A percentile compares a stretch with the other conserved stretches of the same genome.
Conservation (phyloP, 129 eudicot genomes). For the Flaveria robusta region DNA sequence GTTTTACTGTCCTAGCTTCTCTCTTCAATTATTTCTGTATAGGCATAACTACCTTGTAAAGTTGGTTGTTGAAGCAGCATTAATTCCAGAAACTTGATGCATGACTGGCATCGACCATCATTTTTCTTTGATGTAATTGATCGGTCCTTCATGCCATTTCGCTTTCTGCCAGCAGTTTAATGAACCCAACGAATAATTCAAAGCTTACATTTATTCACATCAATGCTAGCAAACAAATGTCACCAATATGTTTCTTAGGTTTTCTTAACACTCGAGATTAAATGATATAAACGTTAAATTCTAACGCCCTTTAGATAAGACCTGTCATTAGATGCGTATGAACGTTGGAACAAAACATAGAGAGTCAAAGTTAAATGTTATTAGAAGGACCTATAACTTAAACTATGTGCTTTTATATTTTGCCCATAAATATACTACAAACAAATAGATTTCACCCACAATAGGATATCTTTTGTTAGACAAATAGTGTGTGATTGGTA, state of each 20-base stretch:
- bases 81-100: constrained; percentile 35
- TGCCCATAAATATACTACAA: no score
- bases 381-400: no score
- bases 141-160: constrained; percentile 49
- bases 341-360: no score
- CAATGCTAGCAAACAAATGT: constrained; percentile 37
- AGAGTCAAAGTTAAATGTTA: no score
- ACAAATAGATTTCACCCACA: no score
- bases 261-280: constrained; percentile 22
- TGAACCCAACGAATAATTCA: constrained; percentile 44
- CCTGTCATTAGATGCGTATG: constrained; percentile 13
- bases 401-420: no score
- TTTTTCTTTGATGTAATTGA: constrained; percentile 53
- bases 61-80: constrained; percentile 54
- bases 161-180: constrained; percentile 54
- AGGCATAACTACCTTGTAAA: constrained; percentile 44
- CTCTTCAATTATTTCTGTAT: constrained; percentile 45
- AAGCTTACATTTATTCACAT: constrained; percentile 40
- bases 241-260: constrained; percentile 32
- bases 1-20: constrained; percentile 25
- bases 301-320: constrained; percentile 22
- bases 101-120: constrained; percentile 45
- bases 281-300: constrained; percentile 9
- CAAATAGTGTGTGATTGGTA: no score
- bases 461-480: no score